Percentiles rank a stretch among this genome's conserved stretches.
Conservation (phyloP, 2,329 filamentous ascomycete species). For the Cladobotryum mycophilum region DNA sequence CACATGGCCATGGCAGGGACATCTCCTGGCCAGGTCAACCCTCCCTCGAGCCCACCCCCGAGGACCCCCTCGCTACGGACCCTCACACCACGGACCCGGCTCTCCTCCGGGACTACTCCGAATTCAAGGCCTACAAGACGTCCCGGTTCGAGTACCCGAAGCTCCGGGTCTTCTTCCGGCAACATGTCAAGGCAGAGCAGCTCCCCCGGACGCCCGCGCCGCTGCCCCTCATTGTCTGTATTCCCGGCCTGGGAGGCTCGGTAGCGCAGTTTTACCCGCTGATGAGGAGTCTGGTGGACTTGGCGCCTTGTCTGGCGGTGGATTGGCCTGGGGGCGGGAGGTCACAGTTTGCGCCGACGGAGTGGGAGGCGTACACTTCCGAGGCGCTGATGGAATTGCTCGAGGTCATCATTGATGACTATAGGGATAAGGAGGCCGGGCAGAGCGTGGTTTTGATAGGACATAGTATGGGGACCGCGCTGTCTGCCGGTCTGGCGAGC, state of each 20-base stretch:
- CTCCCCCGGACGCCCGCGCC: constrained; percentile 66
- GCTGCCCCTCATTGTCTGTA: constrained; percentile 79
- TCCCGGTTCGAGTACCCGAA: constrained; percentile 62
- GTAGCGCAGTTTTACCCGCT: constrained; percentile 81
- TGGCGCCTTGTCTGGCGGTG: constrained; percentile 74
- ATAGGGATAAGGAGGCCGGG: constrained; percentile 56
- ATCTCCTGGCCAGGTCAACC: neutral
- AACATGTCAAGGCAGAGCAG: constrained; percentile 76
- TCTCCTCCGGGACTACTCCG: constrained; percentile 72
- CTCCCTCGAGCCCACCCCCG: constrained; percentile 2
- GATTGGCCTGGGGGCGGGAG: constrained; percentile 87
- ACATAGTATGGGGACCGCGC: constrained; percentile 83
- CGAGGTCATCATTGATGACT: constrained; percentile 64
- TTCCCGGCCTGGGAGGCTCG: constrained; percentile 91
- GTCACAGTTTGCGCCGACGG: constrained; percentile 64
- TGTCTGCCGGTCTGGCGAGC: constrained; percentile 64
- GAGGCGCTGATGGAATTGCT: constrained; percentile 71
- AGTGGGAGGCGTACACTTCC: constrained; percentile 73
- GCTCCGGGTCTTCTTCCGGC: constrained; percentile 76
- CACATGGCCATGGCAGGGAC: constrained; percentile 6
- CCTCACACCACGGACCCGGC: constrained; percentile 62
- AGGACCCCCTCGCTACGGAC: constrained; percentile 23
- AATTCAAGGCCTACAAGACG: constrained; percentile 66
- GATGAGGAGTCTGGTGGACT: constrained; percentile 72
- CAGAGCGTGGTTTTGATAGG: constrained; percentile 77